These are phyloP conservation scores for Saccharomycopsis lassenensis DNA, from an alignment of 805 yeast genomes.

Conservation along the genomic window DNA sequence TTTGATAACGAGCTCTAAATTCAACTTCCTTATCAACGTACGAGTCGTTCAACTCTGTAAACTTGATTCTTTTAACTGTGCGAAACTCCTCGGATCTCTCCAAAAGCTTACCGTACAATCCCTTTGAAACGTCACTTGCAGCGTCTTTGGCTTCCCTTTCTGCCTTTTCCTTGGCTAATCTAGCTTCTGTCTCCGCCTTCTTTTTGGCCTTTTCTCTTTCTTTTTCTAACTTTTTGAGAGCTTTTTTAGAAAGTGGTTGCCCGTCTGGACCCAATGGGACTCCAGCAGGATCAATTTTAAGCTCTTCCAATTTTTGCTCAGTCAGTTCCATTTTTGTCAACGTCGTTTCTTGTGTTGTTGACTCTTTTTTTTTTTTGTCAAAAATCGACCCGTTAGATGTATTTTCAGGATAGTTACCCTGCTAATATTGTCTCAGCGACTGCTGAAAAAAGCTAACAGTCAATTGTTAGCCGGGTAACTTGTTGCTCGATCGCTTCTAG, in stretches of 20 bases:
- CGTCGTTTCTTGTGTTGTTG: no score
- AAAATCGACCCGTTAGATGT: no score
- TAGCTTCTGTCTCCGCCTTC: constrained; percentile 87
- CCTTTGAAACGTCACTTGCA: constrained; percentile 80
- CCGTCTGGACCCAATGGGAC: constrained; percentile 75
- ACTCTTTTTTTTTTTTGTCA: no score
- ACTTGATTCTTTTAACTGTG: constrained; percentile 50
- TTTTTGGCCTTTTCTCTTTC: constrained; percentile 86
- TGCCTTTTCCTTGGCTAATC: constrained; percentile 77
- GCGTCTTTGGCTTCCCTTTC: constrained; percentile 46
- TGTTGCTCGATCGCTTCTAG: no score
- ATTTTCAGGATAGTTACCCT: no score
- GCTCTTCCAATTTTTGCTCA: no score
- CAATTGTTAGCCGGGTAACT: no score
- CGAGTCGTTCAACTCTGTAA: constrained; percentile 35
- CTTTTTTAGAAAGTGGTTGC: constrained; percentile 84
- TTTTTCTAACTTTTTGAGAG: constrained; percentile 87
- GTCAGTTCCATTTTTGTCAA: no score
- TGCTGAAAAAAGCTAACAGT: no score
- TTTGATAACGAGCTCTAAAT: constrained; percentile 91
- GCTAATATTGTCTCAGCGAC: no score
- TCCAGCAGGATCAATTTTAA: no score
- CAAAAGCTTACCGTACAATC: constrained; percentile 82
- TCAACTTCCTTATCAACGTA: constrained; percentile 67
- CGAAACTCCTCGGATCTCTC: constrained; percentile 66